Conservation (phyloP, 768 basidiomycete species). For the Stropharia rugosoannulata region DNA sequence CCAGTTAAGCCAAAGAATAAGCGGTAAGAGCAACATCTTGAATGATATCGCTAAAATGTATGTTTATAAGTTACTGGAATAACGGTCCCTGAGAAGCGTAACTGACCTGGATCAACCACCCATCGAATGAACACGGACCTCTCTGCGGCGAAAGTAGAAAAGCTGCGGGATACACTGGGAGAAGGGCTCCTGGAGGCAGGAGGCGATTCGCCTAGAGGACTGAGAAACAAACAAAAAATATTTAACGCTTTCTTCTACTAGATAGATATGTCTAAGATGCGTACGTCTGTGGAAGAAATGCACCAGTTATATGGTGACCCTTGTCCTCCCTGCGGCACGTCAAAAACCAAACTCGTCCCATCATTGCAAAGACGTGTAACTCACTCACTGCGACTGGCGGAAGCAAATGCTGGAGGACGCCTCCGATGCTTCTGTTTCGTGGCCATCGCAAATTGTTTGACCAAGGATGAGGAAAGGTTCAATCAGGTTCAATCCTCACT, state of each 20-base stretch:
- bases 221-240: slow-evolving; percentile 15
- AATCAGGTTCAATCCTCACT: too few relatives aligned
- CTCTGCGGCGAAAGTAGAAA: slow-evolving; percentile 8
- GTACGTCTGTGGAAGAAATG: slow-evolving; percentile 66
- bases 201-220: slow-evolving; percentile 35
- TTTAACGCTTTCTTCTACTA: slow-evolving; percentile 8
- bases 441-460: too few relatives aligned
- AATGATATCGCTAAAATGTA: slow-evolving; percentile 55
- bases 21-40: slow-evolving; percentile 60
- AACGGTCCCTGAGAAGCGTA: not conserved
- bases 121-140: slow-evolving; percentile 56
- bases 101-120: slow-evolving; percentile 73
- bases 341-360: too few relatives aligned
- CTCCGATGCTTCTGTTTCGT: too few relatives aligned
- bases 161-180: slow-evolving; percentile 33
- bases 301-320: slow-evolving; percentile 59
- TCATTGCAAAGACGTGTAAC: too few relatives aligned
- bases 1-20: slow-evolving; percentile 68
- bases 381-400: too few relatives aligned
- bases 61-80: not conserved
- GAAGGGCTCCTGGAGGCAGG: slow-evolving; percentile 4
- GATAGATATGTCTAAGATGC: slow-evolving; percentile 16
- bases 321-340: slow-evolving; percentile 43
- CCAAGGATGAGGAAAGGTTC: too few relatives aligned
- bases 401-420: too few relatives aligned